Evolutionary conservation across 805 yeast species (phyloP), one percentile per base, ranked within the genome.

Genomic region (Spathaspora passalidarum): DNA sequence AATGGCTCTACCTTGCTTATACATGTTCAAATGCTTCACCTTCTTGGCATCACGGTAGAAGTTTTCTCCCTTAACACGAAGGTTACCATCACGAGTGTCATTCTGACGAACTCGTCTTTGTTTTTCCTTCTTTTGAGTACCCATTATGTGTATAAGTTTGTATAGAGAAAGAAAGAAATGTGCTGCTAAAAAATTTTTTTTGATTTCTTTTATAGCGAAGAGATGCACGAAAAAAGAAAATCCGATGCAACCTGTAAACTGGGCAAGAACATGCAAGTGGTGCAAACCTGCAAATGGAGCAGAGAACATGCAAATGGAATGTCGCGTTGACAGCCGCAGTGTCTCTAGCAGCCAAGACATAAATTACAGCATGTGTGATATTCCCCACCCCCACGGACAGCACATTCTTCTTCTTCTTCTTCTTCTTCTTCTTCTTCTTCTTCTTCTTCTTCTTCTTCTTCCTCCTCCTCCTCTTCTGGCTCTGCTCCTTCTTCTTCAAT

Each of bases 41-140:
- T 88, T 88, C 62, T 90, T 89, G 44, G 96, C 92, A 80, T 91
- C 97, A 58, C 89, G 74, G 73, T 92, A 92, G 68, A 92, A 92
- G 73, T 92, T 92, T 69, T 92, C 99, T 60, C 99, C 99, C 65
- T 92, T 92, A 43, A 88, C 95, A 51, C 96, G 83, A 47, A 94
- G 78, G 59, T 92, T 92, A 22, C 97, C 97, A 66, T 88, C 96
- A 59, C 88, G 79, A 55, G 81, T 75, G 56, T 84, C 88, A 45
- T 85, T 85, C 63, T 90, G 88, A 61, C 96, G 86, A 47, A 77
- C 76, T 62, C 97, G 81, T 73, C 99, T 84, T 59, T 76, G 78
- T 65, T 86, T 87, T 68, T 92, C 99, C 60, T 90, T 94, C 75
- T 92, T 92, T 46, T 81, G 91, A 22, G 90, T 85, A 62, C 97